Evolutionary conservation across 140 eudicot species (phyloP).

Genomic region (Stevia rebaudiana): DNA sequence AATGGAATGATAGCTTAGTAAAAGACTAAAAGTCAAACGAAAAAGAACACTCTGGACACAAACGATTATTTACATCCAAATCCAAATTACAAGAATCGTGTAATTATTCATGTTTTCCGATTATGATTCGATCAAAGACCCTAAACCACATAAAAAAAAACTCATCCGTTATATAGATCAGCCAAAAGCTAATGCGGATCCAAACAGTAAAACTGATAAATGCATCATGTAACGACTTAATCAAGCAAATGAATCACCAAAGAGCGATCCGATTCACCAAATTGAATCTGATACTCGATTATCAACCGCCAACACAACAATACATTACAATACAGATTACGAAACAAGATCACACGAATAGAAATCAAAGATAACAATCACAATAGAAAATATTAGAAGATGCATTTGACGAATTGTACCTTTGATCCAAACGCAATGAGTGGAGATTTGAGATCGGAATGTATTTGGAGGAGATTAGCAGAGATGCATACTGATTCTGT

Average conservation of each 20-base stretch:
- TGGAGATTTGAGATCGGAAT: slow-evolving; percentile 11
- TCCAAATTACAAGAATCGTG: background rate
- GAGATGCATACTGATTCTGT: background rate
- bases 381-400: background rate
- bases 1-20: background rate
- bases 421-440: slow-evolving; percentile 21
- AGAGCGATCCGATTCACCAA: slow-evolving; percentile 15
- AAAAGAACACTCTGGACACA: background rate
- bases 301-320: background rate
- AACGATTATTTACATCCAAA: background rate
- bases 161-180: slow-evolving; percentile 11
- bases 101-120: background rate
- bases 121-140: slow-evolving; percentile 7
- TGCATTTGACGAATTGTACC: slow-evolving; percentile 18
- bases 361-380: background rate
- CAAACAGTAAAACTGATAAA: background rate
- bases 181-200: slow-evolving; percentile 1
- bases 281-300: slow-evolving; percentile 3
- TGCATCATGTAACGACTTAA: slow-evolving; percentile 11
- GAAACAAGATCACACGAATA: slow-evolving; percentile 3
- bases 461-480: slow-evolving; percentile 5
- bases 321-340: background rate
- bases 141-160: background rate
- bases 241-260: slow-evolving; percentile 13
- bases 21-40: background rate